These are phyloP conservation scores for Aspergillus awamori DNA, from an alignment of 2,329 filamentous ascomycete genomes.

Conservation along the genomic window DNA sequence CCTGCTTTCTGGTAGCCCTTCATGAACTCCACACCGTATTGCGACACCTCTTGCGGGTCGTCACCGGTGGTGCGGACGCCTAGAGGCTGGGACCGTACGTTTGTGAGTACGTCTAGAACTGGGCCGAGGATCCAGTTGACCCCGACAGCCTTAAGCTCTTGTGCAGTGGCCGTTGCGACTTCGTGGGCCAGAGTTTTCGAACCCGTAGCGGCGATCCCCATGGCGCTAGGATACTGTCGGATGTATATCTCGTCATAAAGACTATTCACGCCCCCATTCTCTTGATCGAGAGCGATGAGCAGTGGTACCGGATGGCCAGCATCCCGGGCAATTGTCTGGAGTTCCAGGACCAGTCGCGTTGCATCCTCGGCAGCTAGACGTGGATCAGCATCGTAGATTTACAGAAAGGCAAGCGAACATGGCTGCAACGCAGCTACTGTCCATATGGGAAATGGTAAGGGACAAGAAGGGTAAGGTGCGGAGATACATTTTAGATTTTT, in stretches of 20 bases:
- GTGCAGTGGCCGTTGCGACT: constrained; percentile 88
- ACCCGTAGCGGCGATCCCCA: constrained; percentile 93
- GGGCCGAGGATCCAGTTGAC: constrained; percentile 96
- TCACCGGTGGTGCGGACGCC: constrained; percentile 89
- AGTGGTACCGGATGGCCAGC: constrained; percentile 88
- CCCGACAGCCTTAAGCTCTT: constrained; percentile 88
- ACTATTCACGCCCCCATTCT: constrained; percentile 97
- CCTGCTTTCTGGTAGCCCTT: constrained; percentile 92
- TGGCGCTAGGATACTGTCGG: constrained; percentile 93
- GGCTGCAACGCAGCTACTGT: constrained; percentile 8
- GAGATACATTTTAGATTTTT: constrained; percentile 67
- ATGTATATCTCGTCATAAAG: constrained; percentile 95
- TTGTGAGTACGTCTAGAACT: constrained; percentile 89
- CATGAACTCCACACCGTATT: constrained; percentile 87
- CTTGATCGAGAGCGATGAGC: constrained; percentile 89
- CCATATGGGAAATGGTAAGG: not conserved
- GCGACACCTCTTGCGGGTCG: constrained; percentile 91
- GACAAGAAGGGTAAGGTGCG: not conserved
- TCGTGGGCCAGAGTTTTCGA: constrained; percentile 83
- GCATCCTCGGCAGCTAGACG: constrained; percentile 82
- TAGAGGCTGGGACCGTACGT: constrained; percentile 85
- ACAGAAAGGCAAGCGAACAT: not conserved
- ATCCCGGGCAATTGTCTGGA: constrained; percentile 89
- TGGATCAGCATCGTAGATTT: constrained; percentile 31
- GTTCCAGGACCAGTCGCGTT: constrained; percentile 81